Percentiles rank a stretch among this genome's conserved stretches.
phyloP scores from a whole-genome alignment of 139 green algal genomes.

The Chlorella sp. region DNA sequence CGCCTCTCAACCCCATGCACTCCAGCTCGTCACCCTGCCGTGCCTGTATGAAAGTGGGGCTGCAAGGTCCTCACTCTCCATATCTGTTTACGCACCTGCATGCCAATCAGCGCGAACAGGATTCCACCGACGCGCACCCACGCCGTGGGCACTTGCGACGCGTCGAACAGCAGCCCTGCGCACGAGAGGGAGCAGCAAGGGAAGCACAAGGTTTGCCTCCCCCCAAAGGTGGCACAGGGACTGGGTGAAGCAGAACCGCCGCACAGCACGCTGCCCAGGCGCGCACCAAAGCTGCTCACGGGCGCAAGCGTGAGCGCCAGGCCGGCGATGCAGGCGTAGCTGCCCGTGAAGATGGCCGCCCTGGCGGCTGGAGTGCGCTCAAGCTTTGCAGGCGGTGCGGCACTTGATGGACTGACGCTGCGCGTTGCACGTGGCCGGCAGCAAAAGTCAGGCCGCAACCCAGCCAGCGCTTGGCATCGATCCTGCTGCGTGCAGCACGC shows the following conservation, averaged over 20 bases:
- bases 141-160: slow-evolving; percentile 2
- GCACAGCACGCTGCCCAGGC: background rate
- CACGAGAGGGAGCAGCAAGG: background rate
- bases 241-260: background rate
- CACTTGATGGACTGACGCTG: too few relatives aligned
- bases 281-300: slow-evolving; percentile 26
- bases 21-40: too few relatives aligned
- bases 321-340: slow-evolving; percentile 30
- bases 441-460: too few relatives aligned
- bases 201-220: background rate
- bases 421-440: too few relatives aligned
- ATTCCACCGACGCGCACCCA: slow-evolving; percentile 51
- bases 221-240: background rate
- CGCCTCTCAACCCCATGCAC: too few relatives aligned
- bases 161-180: slow-evolving; percentile 36
- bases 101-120: slow-evolving; percentile 41
- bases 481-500: too few relatives aligned
- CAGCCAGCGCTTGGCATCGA: too few relatives aligned
- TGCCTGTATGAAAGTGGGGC: too few relatives aligned
- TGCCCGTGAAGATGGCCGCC: slow-evolving; percentile 39
- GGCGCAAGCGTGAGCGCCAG: slow-evolving; percentile 21
- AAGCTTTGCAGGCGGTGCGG: too few relatives aligned
- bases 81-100: background rate
- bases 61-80: background rate
- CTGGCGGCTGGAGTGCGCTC: slow-evolving; percentile 14